A percentile compares a stretch with the other conserved stretches of the same genome.
Evolutionary conservation across 1,139 yeast genomes (phyloP).

Genomic region (Eremothecium coryli): DNA sequence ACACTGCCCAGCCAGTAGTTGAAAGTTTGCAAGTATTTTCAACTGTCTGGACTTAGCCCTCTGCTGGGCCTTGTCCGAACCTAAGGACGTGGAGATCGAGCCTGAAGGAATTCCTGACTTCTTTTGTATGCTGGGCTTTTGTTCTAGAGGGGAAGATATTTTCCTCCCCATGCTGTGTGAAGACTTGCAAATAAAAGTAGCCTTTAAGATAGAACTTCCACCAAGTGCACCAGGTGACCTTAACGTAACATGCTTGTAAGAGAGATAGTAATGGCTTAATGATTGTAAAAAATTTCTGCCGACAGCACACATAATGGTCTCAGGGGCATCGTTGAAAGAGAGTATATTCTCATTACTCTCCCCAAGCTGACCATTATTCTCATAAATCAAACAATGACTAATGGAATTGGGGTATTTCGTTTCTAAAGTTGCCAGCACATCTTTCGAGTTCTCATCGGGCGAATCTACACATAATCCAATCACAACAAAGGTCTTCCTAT

Average conservation of each 20-base stretch:
- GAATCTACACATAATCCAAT: slow-evolving; percentile 37
- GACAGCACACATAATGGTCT: slow-evolving; percentile 66
- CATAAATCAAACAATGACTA: slow-evolving; percentile 46
- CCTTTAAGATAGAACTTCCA: slow-evolving; percentile 36
- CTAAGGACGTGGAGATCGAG: slow-evolving; percentile 1
- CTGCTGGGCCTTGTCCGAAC: slow-evolving; percentile 43
- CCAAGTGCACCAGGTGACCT: slow-evolving; percentile 64
- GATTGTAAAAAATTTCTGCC: slow-evolving; percentile 54
- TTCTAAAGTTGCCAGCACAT: slow-evolving; percentile 32
- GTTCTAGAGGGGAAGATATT: slow-evolving; percentile 8
- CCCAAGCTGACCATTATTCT: not conserved
- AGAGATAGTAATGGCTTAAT: slow-evolving; percentile 59
- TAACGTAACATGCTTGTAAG: slow-evolving; percentile 60
- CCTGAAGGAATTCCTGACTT: slow-evolving; percentile 3
- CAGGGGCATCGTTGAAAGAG: slow-evolving; percentile 26
- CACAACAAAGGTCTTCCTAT: slow-evolving; percentile 60
- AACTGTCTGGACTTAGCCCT: slow-evolving; percentile 62
- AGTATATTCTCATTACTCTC: slow-evolving; percentile 13
- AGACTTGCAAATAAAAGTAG: slow-evolving; percentile 21
- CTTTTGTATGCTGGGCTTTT: not conserved
- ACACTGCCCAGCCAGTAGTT: slow-evolving; percentile 69
- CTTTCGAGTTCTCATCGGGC: slow-evolving; percentile 22
- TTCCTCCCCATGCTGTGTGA: slow-evolving; percentile 5
- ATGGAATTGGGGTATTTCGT: slow-evolving; percentile 49
- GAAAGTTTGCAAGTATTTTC: slow-evolving; percentile 69